Percentiles rank a stretch among this genome's conserved stretches.
phyloP scores from a whole-genome alignment of 495 filamentous ascomycete genomes.

The Aspergillus incahuasiensis region DNA sequence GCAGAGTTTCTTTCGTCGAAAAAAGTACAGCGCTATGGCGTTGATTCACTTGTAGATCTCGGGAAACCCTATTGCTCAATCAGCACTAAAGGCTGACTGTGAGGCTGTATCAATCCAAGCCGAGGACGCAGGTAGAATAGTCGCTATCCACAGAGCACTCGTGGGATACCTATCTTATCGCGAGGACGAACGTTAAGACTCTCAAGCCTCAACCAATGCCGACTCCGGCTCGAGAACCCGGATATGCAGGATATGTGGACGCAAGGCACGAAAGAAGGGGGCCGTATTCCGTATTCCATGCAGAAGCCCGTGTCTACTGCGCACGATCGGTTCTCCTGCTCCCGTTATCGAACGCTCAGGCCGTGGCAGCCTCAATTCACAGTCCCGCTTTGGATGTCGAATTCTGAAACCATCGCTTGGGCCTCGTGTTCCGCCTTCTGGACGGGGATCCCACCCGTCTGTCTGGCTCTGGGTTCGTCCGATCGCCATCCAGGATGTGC shows the following conservation, averaged over 20 bases:
- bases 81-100: neutral
- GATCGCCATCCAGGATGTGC: neutral
- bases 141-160: neutral
- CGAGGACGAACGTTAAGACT: neutral
- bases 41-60: neutral
- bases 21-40: neutral
- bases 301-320: neutral
- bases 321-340: neutral
- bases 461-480: constrained; percentile 8
- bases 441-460: constrained; percentile 15
- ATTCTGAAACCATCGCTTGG: neutral
- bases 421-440: neutral
- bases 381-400: neutral
- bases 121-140: neutral
- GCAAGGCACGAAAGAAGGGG: neutral
- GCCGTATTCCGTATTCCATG: neutral
- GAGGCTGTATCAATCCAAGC: neutral
- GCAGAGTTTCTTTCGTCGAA: neutral
- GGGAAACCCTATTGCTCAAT: neutral
- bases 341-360: neutral
- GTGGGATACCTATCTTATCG: neutral
- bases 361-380: neutral
- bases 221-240: neutral
- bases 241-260: neutral
- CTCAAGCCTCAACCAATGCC: neutral